Evolutionary conservation across 164 flowering plant genomes (phyloP).

Genomic region (Santalum album): DNA sequence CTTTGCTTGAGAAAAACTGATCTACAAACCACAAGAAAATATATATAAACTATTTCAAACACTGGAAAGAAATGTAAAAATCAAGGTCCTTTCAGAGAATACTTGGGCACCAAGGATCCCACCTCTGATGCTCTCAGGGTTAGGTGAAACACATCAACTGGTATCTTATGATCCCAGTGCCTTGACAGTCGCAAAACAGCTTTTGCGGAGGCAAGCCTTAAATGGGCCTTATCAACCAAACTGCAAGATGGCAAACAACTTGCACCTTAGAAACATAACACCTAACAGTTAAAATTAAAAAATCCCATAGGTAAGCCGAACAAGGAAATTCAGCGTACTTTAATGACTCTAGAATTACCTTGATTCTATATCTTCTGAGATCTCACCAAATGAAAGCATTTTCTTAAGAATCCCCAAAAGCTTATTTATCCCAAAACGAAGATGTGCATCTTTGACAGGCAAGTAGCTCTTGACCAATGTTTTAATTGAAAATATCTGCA

Average conservation of each 20-base stretch:
- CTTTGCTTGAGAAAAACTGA: slow-evolving; percentile 57
- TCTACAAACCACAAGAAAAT: slow-evolving; percentile 26
- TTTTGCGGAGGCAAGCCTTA: slow-evolving; percentile 87
- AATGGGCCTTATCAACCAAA: slow-evolving; percentile 76
- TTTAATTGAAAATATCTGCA: slow-evolving; percentile 78
- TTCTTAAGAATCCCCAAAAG: slow-evolving; percentile 56
- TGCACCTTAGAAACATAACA: neutral
- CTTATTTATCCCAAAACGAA: slow-evolving; percentile 68
- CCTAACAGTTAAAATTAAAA: too few relatives aligned
- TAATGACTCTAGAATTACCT: slow-evolving; percentile 33
- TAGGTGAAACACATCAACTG: slow-evolving; percentile 69
- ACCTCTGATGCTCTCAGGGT: slow-evolving; percentile 77
- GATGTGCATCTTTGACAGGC: slow-evolving; percentile 85
- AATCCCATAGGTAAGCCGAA: neutral
- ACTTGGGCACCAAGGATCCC: slow-evolving; percentile 1
- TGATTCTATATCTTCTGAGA: slow-evolving; percentile 59
- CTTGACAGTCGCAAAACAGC: slow-evolving; percentile 76
- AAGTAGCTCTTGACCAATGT: slow-evolving; percentile 88
- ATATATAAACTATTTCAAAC: neutral
- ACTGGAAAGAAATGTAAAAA: neutral
- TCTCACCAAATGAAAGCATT: slow-evolving; percentile 66
- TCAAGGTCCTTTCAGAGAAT: neutral
- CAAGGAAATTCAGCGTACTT: neutral
- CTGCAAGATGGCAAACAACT: slow-evolving; percentile 37
- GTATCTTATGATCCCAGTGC: slow-evolving; percentile 88